Conservation (phyloP, 176 grass and related monocot species). For the Cenchrus purpureus region DNA sequence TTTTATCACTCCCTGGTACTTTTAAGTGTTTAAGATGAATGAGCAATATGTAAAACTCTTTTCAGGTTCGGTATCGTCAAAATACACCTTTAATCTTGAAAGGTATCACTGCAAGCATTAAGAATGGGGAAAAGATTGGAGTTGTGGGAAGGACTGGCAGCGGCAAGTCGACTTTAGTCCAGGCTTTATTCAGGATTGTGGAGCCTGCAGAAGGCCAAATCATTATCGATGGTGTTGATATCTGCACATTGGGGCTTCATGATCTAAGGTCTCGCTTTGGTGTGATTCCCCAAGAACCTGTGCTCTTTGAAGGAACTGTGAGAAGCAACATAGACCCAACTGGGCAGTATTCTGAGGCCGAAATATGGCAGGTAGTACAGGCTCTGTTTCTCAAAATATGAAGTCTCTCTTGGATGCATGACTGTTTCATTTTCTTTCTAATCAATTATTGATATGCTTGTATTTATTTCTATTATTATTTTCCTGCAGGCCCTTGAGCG, state of each 20-base stretch:
- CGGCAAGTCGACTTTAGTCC: conserved; percentile 89
- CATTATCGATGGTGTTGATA: conserved; percentile 73
- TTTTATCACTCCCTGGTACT: neutral
- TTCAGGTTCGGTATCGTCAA: conserved; percentile 81
- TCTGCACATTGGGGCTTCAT: conserved; percentile 84
- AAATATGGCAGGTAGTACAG: conserved; percentile 90
- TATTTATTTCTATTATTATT: neutral
- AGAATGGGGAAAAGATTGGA: conserved; percentile 81
- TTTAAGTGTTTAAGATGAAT: neutral
- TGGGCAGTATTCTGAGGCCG: conserved; percentile 75
- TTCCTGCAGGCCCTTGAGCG: conserved; percentile 69
- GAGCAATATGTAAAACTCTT: neutral
- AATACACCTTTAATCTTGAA: conserved; percentile 93
- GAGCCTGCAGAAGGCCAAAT: conserved; percentile 80
- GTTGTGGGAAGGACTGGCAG: conserved; percentile 93
- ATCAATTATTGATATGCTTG: neutral
- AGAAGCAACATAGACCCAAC: conserved; percentile 94
- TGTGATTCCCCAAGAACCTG: conserved; percentile 96
- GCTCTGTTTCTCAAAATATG: conserved; percentile 26
- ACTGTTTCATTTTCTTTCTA: neutral
- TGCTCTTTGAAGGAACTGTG: conserved; percentile 91
- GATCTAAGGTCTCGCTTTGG: conserved; percentile 89
- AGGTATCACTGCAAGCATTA: conserved; percentile 74
- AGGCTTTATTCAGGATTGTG: conserved; percentile 86
- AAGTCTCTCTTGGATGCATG: neutral